Evolutionary conservation across 2,329 filamentous ascomycete genomes (phyloP), one percentile per base, ranked within the genome.

Genomic region (Zymoseptoria tritici): DNA sequence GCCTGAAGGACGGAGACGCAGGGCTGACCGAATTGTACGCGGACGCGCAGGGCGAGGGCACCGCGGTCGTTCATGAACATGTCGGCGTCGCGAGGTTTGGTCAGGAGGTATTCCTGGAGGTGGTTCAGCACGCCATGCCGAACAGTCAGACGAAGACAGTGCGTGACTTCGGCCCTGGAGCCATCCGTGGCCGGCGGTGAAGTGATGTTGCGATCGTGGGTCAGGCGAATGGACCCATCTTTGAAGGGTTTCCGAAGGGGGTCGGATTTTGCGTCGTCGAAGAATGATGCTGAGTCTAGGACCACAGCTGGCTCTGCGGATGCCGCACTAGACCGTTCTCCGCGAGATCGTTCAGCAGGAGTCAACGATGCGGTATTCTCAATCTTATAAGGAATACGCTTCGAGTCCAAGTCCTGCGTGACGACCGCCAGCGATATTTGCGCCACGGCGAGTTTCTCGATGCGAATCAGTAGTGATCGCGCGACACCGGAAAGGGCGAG

Each of bases 31-130:
- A 87, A 81, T 1, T 78, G 75, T 0, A 83, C 81, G 9, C 81
- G 79, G 46, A 90, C 75, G 7, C 81, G 78, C 57, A 91, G 76
- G 16, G 80, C 80, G 71, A 91, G 88, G 58, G 83, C 81, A 52
- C 87, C 87, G 6, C 79, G 80, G 21, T 74, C 74, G 63, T 83
- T 81, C 71, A 88, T 90, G 2, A 79, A 80, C 22, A 91, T 82
- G 66, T 88, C 83, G 2, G 78, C 77, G 65, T 87, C 85, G 52
- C 54, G 54, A 9, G 52, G 56, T 22, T 85, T 77, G 52, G 78
- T 79, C 2, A 49, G 57, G 9, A 75, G 54, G 67, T 75, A 52
- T 64, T 73, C 65, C 62, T 74, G 74, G 22, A 80, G 70, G 56
- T 75, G 71, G 42, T 70, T 70, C 22, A 72, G 62, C 56, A 71